Base-by-base conservation (phyloP, 1,284 basidiomycete genomes). In the Boletellus deceptivus region DNA sequence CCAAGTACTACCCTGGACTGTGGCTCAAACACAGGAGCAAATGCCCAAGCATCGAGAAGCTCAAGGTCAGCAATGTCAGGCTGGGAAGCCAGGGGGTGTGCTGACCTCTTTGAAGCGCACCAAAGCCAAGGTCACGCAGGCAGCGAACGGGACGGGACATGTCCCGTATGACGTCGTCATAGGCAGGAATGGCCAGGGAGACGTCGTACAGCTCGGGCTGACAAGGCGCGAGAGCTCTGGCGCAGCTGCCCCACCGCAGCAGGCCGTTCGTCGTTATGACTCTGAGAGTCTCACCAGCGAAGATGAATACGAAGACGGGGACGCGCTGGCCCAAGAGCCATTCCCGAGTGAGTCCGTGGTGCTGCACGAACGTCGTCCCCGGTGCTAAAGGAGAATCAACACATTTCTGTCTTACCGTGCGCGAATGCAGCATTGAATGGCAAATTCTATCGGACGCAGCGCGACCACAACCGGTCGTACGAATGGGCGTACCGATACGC, bases 1-100 rank as follows among this genome's bases (percentile, higher is more conserved):
- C 68, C 1, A 43, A 55, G 35, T 70, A 70, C 49, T 70, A 70
- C 22, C 67, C 65, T 24, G 65, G 65, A 6, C n/a, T 67, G 4
- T 67, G 65, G 65, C 34, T 43, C 43, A 67, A 67, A 50, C 65
- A 67, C 35, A 57, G 39, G 35, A 18, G 49, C 3, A 67, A 67
- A 52, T 67, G 68, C 37, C 56, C 51, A 24, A 14, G 41, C 25
- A 55, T 67, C 42, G 52, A 55, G 43, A 59, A 52, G 24, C 48
- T 64, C 3, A 58, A 70, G 62, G 65, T 70, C 9, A 68, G 68
- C 52, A 14, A 16, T 13, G 10, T 24, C 43, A 3, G 17, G 9
- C 10, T 31, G 13, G 31, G 29, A 40, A 38, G 25, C 16, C 2
- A 20, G 29, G 4, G 16, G 22, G 33, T 22, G 22, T 24, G 33